These are phyloP conservation scores for Tolypocladium ovalisporum DNA, from an alignment of 2,329 filamentous ascomycete genomes.

Conservation along the genomic window DNA sequence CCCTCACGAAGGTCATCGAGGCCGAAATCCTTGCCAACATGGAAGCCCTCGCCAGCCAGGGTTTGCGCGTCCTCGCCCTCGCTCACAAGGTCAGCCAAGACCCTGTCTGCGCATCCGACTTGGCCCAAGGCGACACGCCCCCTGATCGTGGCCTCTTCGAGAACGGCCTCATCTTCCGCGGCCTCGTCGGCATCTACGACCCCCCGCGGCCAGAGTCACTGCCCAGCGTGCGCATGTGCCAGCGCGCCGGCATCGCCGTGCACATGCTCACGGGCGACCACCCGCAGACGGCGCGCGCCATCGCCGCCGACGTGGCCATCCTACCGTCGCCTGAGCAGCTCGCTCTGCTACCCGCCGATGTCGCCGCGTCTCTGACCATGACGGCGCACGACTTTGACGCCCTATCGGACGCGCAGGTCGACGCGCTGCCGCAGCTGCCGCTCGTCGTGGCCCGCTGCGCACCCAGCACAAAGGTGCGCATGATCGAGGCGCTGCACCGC, in stretches of 20 bases:
- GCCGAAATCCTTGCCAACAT: slow-evolving; percentile 54
- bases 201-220: slow-evolving; percentile 58
- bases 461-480: slow-evolving; percentile 61
- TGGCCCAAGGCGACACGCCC: slow-evolving; percentile 22
- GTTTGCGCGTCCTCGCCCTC: slow-evolving; percentile 58
- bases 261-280: slow-evolving; percentile 68
- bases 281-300: slow-evolving; percentile 52
- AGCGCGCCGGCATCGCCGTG: slow-evolving; percentile 51
- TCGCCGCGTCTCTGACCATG: slow-evolving; percentile 53
- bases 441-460: slow-evolving; percentile 60
- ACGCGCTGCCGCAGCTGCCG: slow-evolving; percentile 49
- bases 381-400: slow-evolving; percentile 55
- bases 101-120: slow-evolving; percentile 19
- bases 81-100: slow-evolving; percentile 37
- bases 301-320: slow-evolving; percentile 54
- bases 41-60: slow-evolving; percentile 54
- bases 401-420: slow-evolving; percentile 53
- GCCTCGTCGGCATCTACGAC: slow-evolving; percentile 63
- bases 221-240: slow-evolving; percentile 44
- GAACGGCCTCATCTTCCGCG: slow-evolving; percentile 52
- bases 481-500: slow-evolving; percentile 63
- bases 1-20: slow-evolving; percentile 42
- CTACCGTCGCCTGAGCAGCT: slow-evolving; percentile 33
- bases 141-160: slow-evolving; percentile 46
- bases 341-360: slow-evolving; percentile 39